Percentiles rank a stretch among this genome's conserved stretches.
Evolutionary conservation across 1,284 basidiomycete genomes (phyloP).

Genomic region (Puccinia coronata): DNA sequence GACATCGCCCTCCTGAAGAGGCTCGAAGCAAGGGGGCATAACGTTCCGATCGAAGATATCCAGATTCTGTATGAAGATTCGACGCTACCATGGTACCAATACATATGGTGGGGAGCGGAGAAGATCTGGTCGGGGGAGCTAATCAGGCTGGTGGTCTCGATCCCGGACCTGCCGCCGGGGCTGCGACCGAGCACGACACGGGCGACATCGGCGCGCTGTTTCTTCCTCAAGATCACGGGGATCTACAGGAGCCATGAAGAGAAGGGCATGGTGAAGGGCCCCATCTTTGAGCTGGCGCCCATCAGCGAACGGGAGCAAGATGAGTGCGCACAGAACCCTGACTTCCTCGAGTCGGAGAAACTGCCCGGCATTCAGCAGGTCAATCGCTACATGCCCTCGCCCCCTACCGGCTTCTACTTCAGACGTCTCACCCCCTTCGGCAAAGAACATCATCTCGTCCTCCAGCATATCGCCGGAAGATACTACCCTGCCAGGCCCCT

Average conservation of each 20-base stretch:
- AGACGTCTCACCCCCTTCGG: slow-evolving; percentile 40
- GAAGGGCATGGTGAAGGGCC: slow-evolving; percentile 46
- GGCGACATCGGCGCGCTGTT: slow-evolving; percentile 26
- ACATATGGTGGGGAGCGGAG: slow-evolving; percentile 52
- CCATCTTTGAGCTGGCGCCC: slow-evolving; percentile 42
- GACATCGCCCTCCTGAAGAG: slow-evolving; percentile 37
- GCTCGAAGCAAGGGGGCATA: slow-evolving; percentile 26
- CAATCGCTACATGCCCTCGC: slow-evolving; percentile 41
- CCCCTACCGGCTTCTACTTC: slow-evolving; percentile 28
- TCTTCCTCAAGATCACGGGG: slow-evolving; percentile 44
- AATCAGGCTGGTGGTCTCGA: slow-evolving; percentile 51
- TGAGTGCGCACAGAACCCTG: neutral
- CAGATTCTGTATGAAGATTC: slow-evolving; percentile 30
- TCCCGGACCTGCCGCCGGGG: slow-evolving; percentile 16
- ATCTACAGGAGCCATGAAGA: slow-evolving; percentile 41
- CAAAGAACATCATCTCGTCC: slow-evolving; percentile 48
- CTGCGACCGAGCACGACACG: neutral
- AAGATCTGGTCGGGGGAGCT: slow-evolving; percentile 53
- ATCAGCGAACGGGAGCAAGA: neutral
- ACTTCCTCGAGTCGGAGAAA: slow-evolving; percentile 21
- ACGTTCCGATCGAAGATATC: slow-evolving; percentile 21
- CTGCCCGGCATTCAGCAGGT: slow-evolving; percentile 17
- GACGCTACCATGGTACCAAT: slow-evolving; percentile 52
- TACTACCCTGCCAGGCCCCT: slow-evolving; percentile 38
- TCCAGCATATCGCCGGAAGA: slow-evolving; percentile 45